Percentiles rank a stretch among this genome's conserved stretches.
These are phyloP conservation scores for Citrus sp. DNA, from an alignment of 345 rosid species.

Conservation along the genomic window DNA sequence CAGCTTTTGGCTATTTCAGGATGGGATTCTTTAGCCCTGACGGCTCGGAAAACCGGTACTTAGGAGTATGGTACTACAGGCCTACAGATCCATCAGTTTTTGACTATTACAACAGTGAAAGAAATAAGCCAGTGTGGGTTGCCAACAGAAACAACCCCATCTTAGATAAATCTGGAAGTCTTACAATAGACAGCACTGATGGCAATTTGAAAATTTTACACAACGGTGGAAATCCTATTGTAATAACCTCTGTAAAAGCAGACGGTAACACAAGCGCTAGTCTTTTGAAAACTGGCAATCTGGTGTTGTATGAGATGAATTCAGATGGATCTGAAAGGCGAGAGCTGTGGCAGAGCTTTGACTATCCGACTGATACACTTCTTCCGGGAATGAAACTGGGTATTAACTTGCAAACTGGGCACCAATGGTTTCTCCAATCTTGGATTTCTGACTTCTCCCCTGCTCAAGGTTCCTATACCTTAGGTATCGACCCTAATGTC, in stretches of 20 bases:
- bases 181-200: not conserved
- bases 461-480: slow-evolving; percentile 14
- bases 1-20: slow-evolving; percentile 9
- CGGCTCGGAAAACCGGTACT: not conserved
- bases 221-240: not conserved
- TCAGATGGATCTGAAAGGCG: slow-evolving; percentile 22
- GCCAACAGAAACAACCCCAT: slow-evolving; percentile 6
- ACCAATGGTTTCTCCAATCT: slow-evolving; percentile 27
- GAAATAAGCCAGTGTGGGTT: not conserved
- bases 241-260: slow-evolving; percentile 5
- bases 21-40: slow-evolving; percentile 8
- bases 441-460: slow-evolving; percentile 11
- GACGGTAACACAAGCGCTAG: slow-evolving; percentile 22
- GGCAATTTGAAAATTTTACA: slow-evolving; percentile 3
- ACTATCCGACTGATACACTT: not conserved
- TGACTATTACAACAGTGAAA: no score
- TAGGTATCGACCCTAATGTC: slow-evolving; percentile 29
- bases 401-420: slow-evolving; percentile 25
- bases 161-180: not conserved
- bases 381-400: slow-evolving; percentile 47
- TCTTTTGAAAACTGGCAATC: slow-evolving; percentile 33
- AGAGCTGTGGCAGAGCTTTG: slow-evolving; percentile 18
- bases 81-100: not conserved
- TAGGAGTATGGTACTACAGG: not conserved
- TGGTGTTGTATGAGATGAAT: slow-evolving; percentile 28